Evolutionary conservation across 441 rosid species (phyloP).

Genomic region (Manihot esculenta): DNA sequence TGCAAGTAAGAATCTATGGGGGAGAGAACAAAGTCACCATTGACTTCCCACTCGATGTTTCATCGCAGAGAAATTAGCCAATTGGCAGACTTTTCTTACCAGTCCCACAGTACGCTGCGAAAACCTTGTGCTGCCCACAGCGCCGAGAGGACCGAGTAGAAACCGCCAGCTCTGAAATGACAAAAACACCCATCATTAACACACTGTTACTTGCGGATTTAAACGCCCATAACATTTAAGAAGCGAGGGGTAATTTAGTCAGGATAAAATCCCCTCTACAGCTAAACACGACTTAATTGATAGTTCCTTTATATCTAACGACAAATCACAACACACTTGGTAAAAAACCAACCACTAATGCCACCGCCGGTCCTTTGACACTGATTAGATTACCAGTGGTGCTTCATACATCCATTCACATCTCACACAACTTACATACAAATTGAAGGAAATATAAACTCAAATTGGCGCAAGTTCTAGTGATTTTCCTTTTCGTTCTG

Average conservation of each 20-base stretch:
- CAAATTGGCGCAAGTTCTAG: background rate
- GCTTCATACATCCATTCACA: background rate
- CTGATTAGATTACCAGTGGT: too few relatives aligned
- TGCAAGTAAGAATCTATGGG: too few relatives aligned
- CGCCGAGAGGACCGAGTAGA: background rate
- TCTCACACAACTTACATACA: background rate
- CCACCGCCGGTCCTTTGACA: background rate
- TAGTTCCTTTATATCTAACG: background rate
- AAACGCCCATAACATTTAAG: background rate
- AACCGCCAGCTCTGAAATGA: slow-evolving; percentile 1
- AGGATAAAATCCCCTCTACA: background rate
- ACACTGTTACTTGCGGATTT: too few relatives aligned
- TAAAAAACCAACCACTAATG: background rate
- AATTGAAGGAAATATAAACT: background rate
- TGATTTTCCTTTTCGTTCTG: background rate
- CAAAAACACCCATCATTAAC: background rate
- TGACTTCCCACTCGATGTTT: background rate
- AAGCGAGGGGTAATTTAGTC: background rate
- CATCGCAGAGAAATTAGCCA: background rate
- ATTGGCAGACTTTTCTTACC: background rate
- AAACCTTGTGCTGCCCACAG: slow-evolving; percentile 40
- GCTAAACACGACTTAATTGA: background rate
- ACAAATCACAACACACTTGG: background rate
- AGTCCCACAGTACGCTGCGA: too few relatives aligned
- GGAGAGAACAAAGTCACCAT: too few relatives aligned